Evolutionary conservation across 768 basidiomycete genomes (phyloP), one percentile per base, ranked within the genome.

Genomic region (Suillus fuscotomentosus): DNA sequence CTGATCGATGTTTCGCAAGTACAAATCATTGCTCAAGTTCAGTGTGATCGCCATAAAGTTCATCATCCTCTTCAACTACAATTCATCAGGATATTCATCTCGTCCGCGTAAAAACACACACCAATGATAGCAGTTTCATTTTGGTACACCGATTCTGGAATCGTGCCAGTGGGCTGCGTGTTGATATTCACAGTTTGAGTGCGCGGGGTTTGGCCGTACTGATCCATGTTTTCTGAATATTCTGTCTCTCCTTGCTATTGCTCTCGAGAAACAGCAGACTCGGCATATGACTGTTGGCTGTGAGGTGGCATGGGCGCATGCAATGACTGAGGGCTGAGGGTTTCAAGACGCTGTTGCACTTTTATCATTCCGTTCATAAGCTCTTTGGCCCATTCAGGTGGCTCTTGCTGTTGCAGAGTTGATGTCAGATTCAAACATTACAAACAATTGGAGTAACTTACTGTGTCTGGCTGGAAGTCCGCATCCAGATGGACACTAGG

Each of bases 1-100:
- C 92, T 42, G 85, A 86, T 63, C 92, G 81, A 75, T 95, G 94
- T 73, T 91, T 92, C 53, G 91, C 91, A 42, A 95, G 80, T 43
- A 94, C 93, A 55, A 95, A 27, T 27, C 27, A 3, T 27, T 27
- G 27, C 27, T 27, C 27, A 27, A 27, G 27, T 27, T 27, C 2
- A 27, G 27, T 27, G 27, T 27, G 70, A 41, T 56, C 69, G 56
- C 67, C 72, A 68, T 77, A 75, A 8, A 61, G 14, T 72, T 63
- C 72, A 20, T 63, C 72, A 22, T 76, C 76, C 20, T 80, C 79
- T 45, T 81, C 79, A 13, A 73, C 76, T 75, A 71, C 47, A 31
- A 50, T 13, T 15, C 64, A 67, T 79, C 70, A 74, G 69, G 51
- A 17, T 79, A 81, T 39, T 79, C 82, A 13, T 80, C 78, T 22